Evolutionary conservation across 208 protist genomes (phyloP), one percentile per base, ranked within the genome.

Genomic region (Leishmania lainsoni): DNA sequence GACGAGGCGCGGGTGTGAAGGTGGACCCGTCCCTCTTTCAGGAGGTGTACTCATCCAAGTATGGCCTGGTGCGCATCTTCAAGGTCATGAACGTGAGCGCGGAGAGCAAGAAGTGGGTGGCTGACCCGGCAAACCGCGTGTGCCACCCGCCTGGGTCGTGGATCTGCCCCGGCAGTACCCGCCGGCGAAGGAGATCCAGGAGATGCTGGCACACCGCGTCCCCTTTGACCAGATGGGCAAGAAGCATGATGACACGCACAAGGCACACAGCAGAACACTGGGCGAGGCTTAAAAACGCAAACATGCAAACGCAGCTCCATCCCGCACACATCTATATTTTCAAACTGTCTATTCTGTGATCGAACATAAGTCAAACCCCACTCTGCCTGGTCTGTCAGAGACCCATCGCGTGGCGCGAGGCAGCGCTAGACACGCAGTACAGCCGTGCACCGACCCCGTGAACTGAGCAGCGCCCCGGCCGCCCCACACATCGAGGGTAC

Each of bases 31-130:
- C 73, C 4, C 63, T 91, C 39, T 95, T 96, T 58, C 84, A 98
- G 70, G 90, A 98, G 58, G 97, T 94, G 26, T 99, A 97, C 92
- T 98, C 96, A 2, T 98, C 98, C 22, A 76, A 93, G n/a, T n/a
- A n/a, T n/a, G n/a, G n/a, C n/a, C n/a, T n/a, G n/a, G n/a, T n/a
- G n/a, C n/a, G n/a, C n/a, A n/a, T n/a, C n/a, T n/a, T n/a, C n/a
- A n/a, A n/a, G n/a, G n/a, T n/a, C n/a, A n/a, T n/a, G n/a, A n/a
- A n/a, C n/a, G n/a, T n/a, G n/a, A n/a, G n/a, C n/a, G n/a, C n/a
- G n/a, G n/a, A n/a, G n/a, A n/a, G n/a, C n/a, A n/a, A n/a, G n/a
- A n/a, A n/a, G n/a, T n/a, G n/a, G n/a, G n/a, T n/a, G n/a, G n/a
- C n/a, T n/a, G n/a, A n/a, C n/a, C n/a, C n/a, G n/a, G n/a, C n/a